Evolutionary conservation across 2,329 filamentous ascomycete species (phyloP).

Genomic region (Stachybotrys elegans): DNA sequence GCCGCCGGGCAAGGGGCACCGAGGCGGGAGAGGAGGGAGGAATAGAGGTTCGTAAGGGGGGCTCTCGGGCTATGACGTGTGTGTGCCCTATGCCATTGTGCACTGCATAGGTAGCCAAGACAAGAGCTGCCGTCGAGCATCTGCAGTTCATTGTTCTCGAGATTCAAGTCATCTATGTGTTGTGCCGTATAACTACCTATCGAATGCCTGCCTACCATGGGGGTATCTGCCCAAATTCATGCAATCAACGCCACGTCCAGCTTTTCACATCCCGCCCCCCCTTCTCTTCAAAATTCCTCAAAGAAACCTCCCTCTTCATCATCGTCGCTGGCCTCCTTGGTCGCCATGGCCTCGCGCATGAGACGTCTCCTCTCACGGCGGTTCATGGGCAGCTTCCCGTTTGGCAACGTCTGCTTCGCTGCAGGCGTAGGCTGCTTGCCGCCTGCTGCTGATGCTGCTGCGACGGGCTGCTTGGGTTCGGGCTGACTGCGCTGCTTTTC

Average conservation of each 20-base stretch:
- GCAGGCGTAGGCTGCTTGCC: conserved; percentile 12
- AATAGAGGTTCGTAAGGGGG: too few species aligned
- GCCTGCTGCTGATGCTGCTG: conserved; percentile 15
- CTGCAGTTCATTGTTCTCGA: too few species aligned
- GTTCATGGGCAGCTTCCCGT: conserved; percentile 24
- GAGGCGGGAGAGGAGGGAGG: conserved; percentile 35
- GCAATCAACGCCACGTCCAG: background rate
- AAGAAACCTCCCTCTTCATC: conserved; percentile 57
- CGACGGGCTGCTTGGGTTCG: conserved; percentile 10
- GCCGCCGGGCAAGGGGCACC: conserved; percentile 44
- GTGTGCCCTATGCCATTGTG: too few species aligned
- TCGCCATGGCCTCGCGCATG: conserved; percentile 26
- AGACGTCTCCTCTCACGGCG: conserved; percentile 28
- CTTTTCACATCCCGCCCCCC: background rate
- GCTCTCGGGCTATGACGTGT: too few species aligned
- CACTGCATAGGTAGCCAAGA: too few species aligned
- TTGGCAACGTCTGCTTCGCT: conserved; percentile 12
- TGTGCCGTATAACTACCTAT: too few species aligned
- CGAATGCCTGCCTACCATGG: too few species aligned
- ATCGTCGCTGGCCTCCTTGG: conserved; percentile 36
- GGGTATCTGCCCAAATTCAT: too few species aligned
- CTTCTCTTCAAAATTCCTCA: conserved; percentile 26
- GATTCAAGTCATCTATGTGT: too few species aligned
- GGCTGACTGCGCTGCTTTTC: conserved; percentile 8
- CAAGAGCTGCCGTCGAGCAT: too few species aligned